Evolutionary conservation across 2,329 filamentous ascomycete species (phyloP), one percentile per base, ranked within the genome.

Genomic region (Cordyceps fumosorosea): DNA sequence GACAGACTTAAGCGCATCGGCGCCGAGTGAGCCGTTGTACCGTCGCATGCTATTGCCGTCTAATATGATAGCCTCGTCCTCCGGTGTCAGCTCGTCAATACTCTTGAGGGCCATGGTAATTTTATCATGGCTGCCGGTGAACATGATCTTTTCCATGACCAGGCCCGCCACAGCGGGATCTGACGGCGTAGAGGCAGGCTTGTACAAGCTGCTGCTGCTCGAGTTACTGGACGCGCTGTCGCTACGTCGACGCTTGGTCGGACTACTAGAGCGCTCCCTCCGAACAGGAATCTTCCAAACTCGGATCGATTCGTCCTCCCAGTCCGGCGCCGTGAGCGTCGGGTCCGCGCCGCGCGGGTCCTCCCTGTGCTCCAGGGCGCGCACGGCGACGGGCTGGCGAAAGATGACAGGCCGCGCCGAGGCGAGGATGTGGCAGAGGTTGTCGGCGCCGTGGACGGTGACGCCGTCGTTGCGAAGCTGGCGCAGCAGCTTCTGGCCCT

Each of bases 341-440:
- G 58, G 0, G 12, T 60, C 58, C 2, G n/a, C 50, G 12, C n/a
- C 16, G 10, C 77, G 72, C 6, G 76, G 73, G 58, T 82, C 78
- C 11, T 75, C 67, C 47, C 78, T 76, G 55, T 90, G 83, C 73
- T 99, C 95, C 65, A 85, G 80, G 1, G 88, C 81, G 37, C 77
- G 78, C n/a, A 97, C 76, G 0, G 89, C 88, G 71, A 96, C 82
- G 0, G 90, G 88, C 68, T 90, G 92, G 44, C 95, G 84, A 69
- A 97, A 93, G 56, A 98, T 85, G 74, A 96, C 96, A 37, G 87
- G 80, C 52, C 95, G 84, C 18, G 89, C 88, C 0, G 92, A 90
- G n/a, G 91, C 93, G 62, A 99, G 75, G 6, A 85, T 81, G 70
- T 97, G 89, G 52, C 86, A 84, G 60, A 98, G 75, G 71, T 98